These are phyloP conservation scores for Saturnispora halmiae DNA, from an alignment of 805 yeast species.

Conservation along the genomic window DNA sequence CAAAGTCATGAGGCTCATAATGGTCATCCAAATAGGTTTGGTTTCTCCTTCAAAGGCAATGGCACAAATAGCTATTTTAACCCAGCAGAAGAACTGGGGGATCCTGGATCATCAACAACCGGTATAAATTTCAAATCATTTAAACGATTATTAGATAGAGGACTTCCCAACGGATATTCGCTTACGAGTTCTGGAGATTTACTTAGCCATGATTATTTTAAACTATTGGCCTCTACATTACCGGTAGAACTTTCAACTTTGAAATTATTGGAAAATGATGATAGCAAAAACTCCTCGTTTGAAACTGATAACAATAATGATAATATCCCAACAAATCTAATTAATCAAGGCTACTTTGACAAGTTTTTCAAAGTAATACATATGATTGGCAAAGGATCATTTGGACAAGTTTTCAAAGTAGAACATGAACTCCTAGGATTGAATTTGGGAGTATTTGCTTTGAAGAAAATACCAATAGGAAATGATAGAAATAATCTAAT, in stretches of 20 bases:
- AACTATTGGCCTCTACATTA: constrained; percentile 16
- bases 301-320: not conserved
- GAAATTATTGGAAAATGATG: not conserved
- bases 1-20: not conserved
- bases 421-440: constrained; percentile 69
- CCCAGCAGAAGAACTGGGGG: not conserved
- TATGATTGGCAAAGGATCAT: constrained; percentile 70
- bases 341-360: constrained; percentile 74
- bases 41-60: too few relatives aligned
- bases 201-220: constrained; percentile 24
- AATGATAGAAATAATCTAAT: constrained; percentile 59
- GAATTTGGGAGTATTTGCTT: constrained; percentile 70
- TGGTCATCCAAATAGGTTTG: too few relatives aligned
- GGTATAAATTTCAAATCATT: not conserved
- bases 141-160: not conserved
- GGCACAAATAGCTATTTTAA: not conserved
- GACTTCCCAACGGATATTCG: constrained; percentile 3
- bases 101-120: not conserved
- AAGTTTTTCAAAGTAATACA: constrained; percentile 58
- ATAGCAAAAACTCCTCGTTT: too few relatives aligned
- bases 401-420: constrained; percentile 78
- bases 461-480: constrained; percentile 80
- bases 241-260: not conserved
- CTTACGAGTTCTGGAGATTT: constrained; percentile 15
- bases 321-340: constrained; percentile 34